Evolutionary conservation across 2,329 filamentous ascomycete species (phyloP), one percentile per base, ranked within the genome.

Genomic region (Penicillium sp.): DNA sequence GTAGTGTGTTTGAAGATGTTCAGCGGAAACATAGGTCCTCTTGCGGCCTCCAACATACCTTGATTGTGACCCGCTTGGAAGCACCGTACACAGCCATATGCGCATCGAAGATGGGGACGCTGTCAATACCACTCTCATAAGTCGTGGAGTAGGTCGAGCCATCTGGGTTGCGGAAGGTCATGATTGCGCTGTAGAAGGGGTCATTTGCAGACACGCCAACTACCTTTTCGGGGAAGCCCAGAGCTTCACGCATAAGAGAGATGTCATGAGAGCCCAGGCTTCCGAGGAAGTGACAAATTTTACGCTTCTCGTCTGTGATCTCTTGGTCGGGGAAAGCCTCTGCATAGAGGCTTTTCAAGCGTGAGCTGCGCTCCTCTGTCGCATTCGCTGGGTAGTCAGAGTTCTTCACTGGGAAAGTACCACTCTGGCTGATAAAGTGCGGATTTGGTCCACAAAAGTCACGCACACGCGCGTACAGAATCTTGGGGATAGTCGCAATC

Each of bases 101-200:
- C 6, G 53, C 51, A 28, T 55, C 53, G 32, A 55, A 55, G 4
- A 53, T 33, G 3, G 53, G 53, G 6, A 55, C 51, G 18, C 48
- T 35, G 13, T 55, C 53, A 39, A 55, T 55, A 2, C 53, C 53
- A 40, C 51, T 55, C 48, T 55, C 53, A 39, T 55, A 55, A 4
- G 51, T 51, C 8, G 51, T 51, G 4, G 48, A 53, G 33, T 45
- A 53, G 1, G 39, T 49, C 4, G 48, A 51, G 8, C 51, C 51
- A 29, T 51, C 50, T 27, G 41, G 3, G 18, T 53, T 53, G 9
- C 51, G 51, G 46, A 51, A 53, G 4, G 41, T 48, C 46, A 55
- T 47, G 25, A 55, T 53, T 3, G 53, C 51, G 26, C 46, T 55
- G 40, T 55, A 55, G 43, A 53, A 55, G 3, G 51, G 53, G 29